Percentiles rank a stretch among this genome's conserved stretches.
Evolutionary conservation across 495 filamentous ascomycete species (phyloP).

Genomic region (Melanomma pulvis-pyrius): DNA sequence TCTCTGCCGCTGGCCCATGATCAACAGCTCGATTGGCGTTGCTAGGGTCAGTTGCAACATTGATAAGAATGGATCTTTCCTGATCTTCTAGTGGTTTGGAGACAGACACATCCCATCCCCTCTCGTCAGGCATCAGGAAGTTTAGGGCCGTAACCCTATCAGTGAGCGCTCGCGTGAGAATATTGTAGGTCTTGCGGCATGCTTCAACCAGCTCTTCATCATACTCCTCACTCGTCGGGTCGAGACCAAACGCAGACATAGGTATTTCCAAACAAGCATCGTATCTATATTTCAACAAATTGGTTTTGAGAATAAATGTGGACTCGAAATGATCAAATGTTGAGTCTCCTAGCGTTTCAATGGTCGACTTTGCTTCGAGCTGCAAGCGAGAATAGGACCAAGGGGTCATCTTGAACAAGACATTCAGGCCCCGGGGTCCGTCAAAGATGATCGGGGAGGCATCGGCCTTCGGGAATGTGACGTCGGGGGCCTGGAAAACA

Average conservation of each 20-base stretch:
- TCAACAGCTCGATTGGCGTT: slow-evolving; percentile 77
- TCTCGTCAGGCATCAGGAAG: slow-evolving; percentile 31
- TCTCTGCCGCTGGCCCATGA: slow-evolving; percentile 80
- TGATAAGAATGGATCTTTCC: slow-evolving; percentile 55
- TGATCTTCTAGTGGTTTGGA: slow-evolving; percentile 29
- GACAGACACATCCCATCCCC: slow-evolving; percentile 42
- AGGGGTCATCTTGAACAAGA: slow-evolving; percentile 87
- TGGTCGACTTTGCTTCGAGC: slow-evolving; percentile 69
- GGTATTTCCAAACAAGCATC: slow-evolving; percentile 59
- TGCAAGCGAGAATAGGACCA: slow-evolving; percentile 77
- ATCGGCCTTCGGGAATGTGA: slow-evolving; percentile 42
- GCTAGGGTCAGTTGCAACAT: slow-evolving; percentile 69
- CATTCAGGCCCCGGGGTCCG: slow-evolving; percentile 69
- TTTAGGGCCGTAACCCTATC: slow-evolving; percentile 69
- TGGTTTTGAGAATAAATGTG: slow-evolving; percentile 74
- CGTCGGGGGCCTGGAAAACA: slow-evolving; percentile 51
- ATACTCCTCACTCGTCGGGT: slow-evolving; percentile 2
- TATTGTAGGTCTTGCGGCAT: slow-evolving; percentile 51
- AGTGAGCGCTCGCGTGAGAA: slow-evolving; percentile 68
- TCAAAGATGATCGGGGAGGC: slow-evolving; percentile 64
- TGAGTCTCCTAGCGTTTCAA: slow-evolving; percentile 74
- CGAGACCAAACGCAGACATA: background rate
- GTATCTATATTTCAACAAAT: slow-evolving; percentile 69
- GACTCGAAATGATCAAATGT: slow-evolving; percentile 77
- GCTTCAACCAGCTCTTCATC: slow-evolving; percentile 9